Conservation (phyloP, 257 asterid species). For the Verbena officinalis region DNA sequence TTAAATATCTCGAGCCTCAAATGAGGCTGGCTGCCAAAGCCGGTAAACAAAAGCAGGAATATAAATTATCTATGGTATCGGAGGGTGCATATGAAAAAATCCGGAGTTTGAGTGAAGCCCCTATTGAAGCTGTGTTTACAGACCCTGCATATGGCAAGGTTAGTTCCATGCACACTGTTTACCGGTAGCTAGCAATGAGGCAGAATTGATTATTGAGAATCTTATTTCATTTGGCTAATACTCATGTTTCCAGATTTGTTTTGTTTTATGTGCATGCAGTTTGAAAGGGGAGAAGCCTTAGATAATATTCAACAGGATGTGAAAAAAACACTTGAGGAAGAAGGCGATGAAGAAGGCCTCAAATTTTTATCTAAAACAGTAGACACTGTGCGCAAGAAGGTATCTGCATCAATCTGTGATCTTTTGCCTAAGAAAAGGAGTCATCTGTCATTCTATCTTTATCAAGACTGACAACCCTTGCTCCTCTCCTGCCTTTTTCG, state of each 20-base stretch:
- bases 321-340: constrained; percentile 73
- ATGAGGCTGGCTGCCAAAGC: constrained; percentile 83
- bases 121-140: constrained; percentile 84
- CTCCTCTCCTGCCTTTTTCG: not conserved
- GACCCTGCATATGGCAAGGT: constrained; percentile 98
- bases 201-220: constrained; percentile 17
- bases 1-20: constrained; percentile 92
- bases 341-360: constrained; percentile 83
- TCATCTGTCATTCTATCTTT: constrained; percentile 9
- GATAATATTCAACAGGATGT: constrained; percentile 80
- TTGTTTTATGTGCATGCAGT: constrained; percentile 48
- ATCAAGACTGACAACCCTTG: constrained; percentile 9
- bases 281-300: constrained; percentile 94
- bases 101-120: constrained; percentile 77
- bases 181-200: constrained; percentile 20
- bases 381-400: constrained; percentile 92
- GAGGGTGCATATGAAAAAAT: constrained; percentile 72
- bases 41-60: constrained; percentile 83
- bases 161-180: constrained; percentile 4
- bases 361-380: constrained; percentile 76
- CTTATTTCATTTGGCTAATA: constrained; percentile 2
- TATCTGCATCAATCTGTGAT: constrained; percentile 32
- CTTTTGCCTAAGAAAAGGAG: not conserved
- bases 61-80: constrained; percentile 76
- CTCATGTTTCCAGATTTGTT: constrained; percentile 25